phyloP scores from a whole-genome alignment of 495 filamentous ascomycete species.

The Tuber brumale region DNA sequence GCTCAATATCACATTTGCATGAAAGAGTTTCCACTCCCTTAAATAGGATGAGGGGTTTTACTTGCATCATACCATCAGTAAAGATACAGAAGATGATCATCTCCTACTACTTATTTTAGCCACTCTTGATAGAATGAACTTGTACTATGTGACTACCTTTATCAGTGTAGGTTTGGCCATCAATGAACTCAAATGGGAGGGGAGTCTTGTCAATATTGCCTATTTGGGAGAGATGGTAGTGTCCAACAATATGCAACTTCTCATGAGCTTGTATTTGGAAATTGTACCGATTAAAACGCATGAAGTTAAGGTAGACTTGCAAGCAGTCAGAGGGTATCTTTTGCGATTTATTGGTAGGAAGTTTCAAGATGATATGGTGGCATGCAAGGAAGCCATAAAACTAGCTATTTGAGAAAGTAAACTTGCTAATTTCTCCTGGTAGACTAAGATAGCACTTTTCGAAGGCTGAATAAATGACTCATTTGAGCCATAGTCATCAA shows the following conservation, averaged over 20 bases:
- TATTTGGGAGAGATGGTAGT: constrained; percentile 6
- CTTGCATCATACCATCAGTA: neutral
- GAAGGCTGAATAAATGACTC: too few species aligned
- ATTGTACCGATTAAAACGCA: neutral
- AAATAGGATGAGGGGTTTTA: constrained; percentile 13
- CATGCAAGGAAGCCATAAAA: too few species aligned
- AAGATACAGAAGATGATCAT: constrained; percentile 10
- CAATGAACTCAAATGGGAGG: constrained; percentile 10
- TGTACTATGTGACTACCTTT: constrained; percentile 14
- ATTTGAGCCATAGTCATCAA: too few species aligned
- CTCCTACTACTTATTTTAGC: constrained; percentile 11
- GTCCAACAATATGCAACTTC: neutral
- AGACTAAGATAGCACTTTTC: too few species aligned
- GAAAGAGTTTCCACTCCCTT: constrained; percentile 1
- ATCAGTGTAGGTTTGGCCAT: constrained; percentile 11
- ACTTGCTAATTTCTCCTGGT: too few species aligned
- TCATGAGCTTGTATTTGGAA: neutral
- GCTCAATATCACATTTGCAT: neutral
- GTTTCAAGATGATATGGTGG: too few species aligned
- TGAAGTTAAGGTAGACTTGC: too few species aligned
- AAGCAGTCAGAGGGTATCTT: constrained; percentile 10
- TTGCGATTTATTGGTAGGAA: constrained; percentile 5
- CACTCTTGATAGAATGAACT: neutral
- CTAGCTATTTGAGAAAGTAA: too few species aligned
- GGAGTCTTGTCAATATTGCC: constrained; percentile 15